Evolutionary conservation across 257 asterid species (phyloP).

Genomic region (Paulownia fortunei): DNA sequence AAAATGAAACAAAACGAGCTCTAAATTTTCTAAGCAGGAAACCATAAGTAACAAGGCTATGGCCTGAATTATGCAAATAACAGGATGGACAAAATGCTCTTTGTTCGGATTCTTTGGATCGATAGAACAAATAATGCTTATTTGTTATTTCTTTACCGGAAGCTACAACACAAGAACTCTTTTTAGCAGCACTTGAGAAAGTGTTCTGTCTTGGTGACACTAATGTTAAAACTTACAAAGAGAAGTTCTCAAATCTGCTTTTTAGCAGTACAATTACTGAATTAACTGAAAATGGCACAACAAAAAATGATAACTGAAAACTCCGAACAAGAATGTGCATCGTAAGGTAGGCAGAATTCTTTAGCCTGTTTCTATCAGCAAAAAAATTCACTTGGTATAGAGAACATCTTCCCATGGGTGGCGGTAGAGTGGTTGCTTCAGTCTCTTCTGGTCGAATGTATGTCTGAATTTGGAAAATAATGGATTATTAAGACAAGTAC

Average conservation of each 20-base stretch:
- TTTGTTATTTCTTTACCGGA: neutral
- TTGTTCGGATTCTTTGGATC: constrained; percentile 6
- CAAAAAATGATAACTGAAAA: constrained; percentile 35
- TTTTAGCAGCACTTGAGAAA: constrained; percentile 25
- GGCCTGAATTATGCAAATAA: too few relatives aligned
- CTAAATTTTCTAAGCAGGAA: neutral
- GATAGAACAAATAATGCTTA: constrained; percentile 22
- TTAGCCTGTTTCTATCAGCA: neutral
- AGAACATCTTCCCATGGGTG: constrained; percentile 99
- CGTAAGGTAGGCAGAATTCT: neutral
- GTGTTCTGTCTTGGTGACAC: constrained; percentile 24
- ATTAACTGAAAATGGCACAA: constrained; percentile 38
- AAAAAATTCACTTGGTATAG: constrained; percentile 84
- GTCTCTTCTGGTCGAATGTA: constrained; percentile 96
- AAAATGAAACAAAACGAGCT: too few relatives aligned
- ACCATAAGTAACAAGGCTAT: too few relatives aligned
- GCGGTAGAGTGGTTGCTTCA: constrained; percentile 98
- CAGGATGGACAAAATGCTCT: neutral
- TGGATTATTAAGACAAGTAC: constrained; percentile 10
- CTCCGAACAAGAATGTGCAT: constrained; percentile 27
- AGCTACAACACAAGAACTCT: constrained; percentile 24
- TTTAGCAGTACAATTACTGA: constrained; percentile 40
- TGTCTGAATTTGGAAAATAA: constrained; percentile 61
- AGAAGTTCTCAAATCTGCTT: constrained; percentile 33
- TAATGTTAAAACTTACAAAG: constrained; percentile 27